Evolutionary conservation across 306 rosid genomes (phyloP).

Genomic region (Glycine soja): DNA sequence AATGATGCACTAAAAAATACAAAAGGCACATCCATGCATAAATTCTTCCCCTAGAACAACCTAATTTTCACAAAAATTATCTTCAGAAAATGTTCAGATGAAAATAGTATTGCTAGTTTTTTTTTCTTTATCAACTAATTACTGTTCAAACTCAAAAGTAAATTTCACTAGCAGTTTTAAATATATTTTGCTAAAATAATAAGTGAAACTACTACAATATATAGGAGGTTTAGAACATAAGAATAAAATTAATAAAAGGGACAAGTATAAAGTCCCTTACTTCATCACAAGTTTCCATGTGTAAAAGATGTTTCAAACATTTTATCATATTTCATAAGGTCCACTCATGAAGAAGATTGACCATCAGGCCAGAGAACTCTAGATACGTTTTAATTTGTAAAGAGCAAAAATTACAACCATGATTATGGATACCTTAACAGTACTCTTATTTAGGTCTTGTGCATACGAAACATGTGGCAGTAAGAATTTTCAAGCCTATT

Average conservation of each 20-base stretch:
- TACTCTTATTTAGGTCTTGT: conserved; percentile 2
- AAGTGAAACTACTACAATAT: conserved; percentile 22
- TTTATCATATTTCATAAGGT: conserved; percentile 15
- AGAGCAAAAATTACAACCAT: not conserved
- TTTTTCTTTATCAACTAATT: not conserved
- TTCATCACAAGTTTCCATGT: not conserved
- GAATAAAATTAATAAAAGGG: conserved; percentile 2
- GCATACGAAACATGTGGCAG: conserved; percentile 21
- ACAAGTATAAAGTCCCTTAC: not conserved
- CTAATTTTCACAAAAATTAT: conserved; percentile 13
- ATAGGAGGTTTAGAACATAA: conserved; percentile 26
- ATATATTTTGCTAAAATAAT: conserved; percentile 3
- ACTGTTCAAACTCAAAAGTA: conserved; percentile 17
- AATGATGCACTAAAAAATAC: conserved; percentile 8
- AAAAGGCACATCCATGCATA: conserved; percentile 11
- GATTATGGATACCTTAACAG: conserved; percentile 13
- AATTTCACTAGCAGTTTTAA: conserved; percentile 15
- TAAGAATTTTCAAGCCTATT: conserved; percentile 31
- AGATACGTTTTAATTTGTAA: conserved; percentile 34
- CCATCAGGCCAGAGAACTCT: not conserved
- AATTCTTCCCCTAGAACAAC: conserved; percentile 22
- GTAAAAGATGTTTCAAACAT: conserved; percentile 27
- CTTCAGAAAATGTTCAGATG: conserved; percentile 29
- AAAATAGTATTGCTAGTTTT: not conserved
- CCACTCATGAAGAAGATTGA: conserved; percentile 19